Base-by-base conservation (phyloP, 768 basidiomycete genomes). In the Dentipellis fragilis region DNA sequence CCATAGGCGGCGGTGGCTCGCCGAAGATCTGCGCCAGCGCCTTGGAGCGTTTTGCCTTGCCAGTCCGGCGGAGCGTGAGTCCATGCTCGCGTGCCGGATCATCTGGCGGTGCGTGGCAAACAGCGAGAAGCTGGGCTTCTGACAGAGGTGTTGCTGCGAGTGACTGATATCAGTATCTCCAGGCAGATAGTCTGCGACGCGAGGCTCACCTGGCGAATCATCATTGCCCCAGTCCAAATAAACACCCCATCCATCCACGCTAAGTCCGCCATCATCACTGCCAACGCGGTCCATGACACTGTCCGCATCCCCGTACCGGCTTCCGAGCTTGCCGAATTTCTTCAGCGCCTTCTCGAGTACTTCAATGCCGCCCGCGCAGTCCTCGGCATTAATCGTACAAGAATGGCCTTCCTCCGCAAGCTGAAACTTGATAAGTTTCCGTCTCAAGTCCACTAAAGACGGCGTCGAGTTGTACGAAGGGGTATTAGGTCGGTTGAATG, bases 211-310 rank as follows among this genome's bases (percentile, higher is more conserved):
- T 58, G 71, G 69, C 9, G 75, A 77, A 56, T 78, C 77, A 21
- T 81, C 65, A 4, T 72, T 71, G 4, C 75, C 79, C 65, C 75
- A 70, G 52, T 88, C 87, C 21, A 89, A 71, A 67, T 80, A 95
- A 0, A 92, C 85, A 29, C 83, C 88, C 91, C 92, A 96, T 1
- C 93, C 92, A 61, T 93, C 91, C 1, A 96, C 84, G 53, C 79
- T 81, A 12, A 95, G 73, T 0, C 84, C 85, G 0, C 85, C 86
- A 34, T 89, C 86, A 36, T 84, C 84, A 0, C 78, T 83, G 56
- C 83, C 81, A n/a, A 80, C 76, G 39, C 79, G 75, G 57, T 80
- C 81, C 51, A 73, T 63, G 49, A 72, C 72, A 34, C 69, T 71
- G 51, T 78, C 75, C 2, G 61, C 48, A 8, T 80, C 80, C 1